Evolutionary conservation across 768 basidiomycete species (phyloP).

Genomic region (Suillus ampliporus): DNA sequence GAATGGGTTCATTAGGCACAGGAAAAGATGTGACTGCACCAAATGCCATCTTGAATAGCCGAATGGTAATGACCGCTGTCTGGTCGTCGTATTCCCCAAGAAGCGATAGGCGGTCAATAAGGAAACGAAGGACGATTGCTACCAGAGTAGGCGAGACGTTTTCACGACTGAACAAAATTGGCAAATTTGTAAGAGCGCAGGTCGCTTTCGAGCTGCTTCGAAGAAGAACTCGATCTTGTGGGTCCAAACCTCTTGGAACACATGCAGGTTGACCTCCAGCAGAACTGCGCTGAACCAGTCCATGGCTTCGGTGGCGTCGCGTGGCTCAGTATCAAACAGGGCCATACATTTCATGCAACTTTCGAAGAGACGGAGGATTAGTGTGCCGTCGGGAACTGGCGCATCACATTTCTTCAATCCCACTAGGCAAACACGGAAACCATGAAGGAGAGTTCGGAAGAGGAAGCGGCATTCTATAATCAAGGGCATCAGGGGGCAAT

Average conservation of each 20-base stretch:
- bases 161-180: slow-evolving; percentile 85
- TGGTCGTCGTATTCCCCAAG: slow-evolving; percentile 87
- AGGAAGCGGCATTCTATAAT: slow-evolving; percentile 79
- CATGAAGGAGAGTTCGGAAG: slow-evolving; percentile 88
- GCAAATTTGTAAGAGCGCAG: slow-evolving; percentile 81
- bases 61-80: slow-evolving; percentile 82
- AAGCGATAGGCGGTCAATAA: slow-evolving; percentile 79
- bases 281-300: slow-evolving; percentile 82
- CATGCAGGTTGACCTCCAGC: slow-evolving; percentile 84
- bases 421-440: slow-evolving; percentile 79
- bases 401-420: slow-evolving; percentile 83
- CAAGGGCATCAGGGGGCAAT: slow-evolving; percentile 13
- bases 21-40: slow-evolving; percentile 80
- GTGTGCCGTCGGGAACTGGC: slow-evolving; percentile 79
- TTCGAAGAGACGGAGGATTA: slow-evolving; percentile 88
- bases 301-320: slow-evolving; percentile 77
- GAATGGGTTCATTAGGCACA: slow-evolving; percentile 81
- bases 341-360: slow-evolving; percentile 84
- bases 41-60: slow-evolving; percentile 96
- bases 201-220: slow-evolving; percentile 74
- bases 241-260: slow-evolving; percentile 97
- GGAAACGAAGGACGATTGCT: slow-evolving; percentile 86
- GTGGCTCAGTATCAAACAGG: slow-evolving; percentile 75
- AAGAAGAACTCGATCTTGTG: slow-evolving; percentile 92
- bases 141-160: slow-evolving; percentile 79